Evolutionary conservation across 2,329 filamentous ascomycete genomes (phyloP).

Genomic region (Hypoxylon sp.): DNA sequence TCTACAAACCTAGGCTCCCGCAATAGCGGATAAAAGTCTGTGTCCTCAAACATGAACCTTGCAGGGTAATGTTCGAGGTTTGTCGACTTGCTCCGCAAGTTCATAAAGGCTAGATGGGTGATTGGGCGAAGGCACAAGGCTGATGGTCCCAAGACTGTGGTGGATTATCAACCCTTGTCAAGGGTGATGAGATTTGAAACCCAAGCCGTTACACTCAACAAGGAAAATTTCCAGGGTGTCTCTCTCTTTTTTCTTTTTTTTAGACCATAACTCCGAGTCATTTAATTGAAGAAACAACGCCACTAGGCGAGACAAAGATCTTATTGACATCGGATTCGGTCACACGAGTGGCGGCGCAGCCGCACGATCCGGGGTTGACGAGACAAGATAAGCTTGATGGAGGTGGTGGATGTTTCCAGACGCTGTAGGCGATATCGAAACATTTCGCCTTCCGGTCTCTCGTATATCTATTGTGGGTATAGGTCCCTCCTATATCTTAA

Average conservation of each 20-base stretch:
- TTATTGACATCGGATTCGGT: slow-evolving; percentile 18
- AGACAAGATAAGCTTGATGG: slow-evolving; percentile 8
- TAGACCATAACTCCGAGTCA: slow-evolving; percentile 9
- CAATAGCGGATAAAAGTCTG: slow-evolving; percentile 34
- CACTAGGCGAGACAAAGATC: slow-evolving; percentile 25
- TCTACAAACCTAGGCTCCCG: slow-evolving; percentile 31
- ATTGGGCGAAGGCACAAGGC: slow-evolving; percentile 42
- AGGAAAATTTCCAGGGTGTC: slow-evolving; percentile 15
- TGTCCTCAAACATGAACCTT: slow-evolving; percentile 46
- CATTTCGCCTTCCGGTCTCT: slow-evolving; percentile 1
- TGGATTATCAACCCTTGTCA: slow-evolving; percentile 38
- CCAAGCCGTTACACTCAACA: slow-evolving; percentile 36
- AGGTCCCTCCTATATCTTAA: neutral
- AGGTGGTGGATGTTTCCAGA: slow-evolving; percentile 14
- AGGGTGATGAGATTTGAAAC: slow-evolving; percentile 41
- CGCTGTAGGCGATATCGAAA: neutral
- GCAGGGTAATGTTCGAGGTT: slow-evolving; percentile 45
- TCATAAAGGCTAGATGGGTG: slow-evolving; percentile 23
- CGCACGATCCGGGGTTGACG: slow-evolving; percentile 20
- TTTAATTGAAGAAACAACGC: slow-evolving; percentile 29
- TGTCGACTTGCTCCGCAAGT: slow-evolving; percentile 30
- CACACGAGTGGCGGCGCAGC: slow-evolving; percentile 16
- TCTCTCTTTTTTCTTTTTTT: slow-evolving; percentile 37
- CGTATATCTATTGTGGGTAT: neutral
- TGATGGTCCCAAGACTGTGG: slow-evolving; percentile 39